Conservation (phyloP, 2,329 filamentous ascomycete genomes). For the Fusarium sp. region DNA sequence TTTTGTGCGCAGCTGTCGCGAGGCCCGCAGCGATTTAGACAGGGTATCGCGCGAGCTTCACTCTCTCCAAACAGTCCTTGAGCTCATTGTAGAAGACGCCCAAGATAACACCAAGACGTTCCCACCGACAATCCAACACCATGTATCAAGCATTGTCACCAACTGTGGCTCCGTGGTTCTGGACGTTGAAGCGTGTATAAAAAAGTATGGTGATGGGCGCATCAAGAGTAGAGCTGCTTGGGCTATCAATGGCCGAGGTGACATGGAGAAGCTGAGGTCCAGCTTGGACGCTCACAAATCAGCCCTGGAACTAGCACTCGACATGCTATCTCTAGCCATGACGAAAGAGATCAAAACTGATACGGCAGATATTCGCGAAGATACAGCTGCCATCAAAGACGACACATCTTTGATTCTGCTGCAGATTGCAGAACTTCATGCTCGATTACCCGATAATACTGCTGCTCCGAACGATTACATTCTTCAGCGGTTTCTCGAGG, state of each 20-base stretch:
- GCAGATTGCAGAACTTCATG: constrained; percentile 6
- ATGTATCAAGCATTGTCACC: background rate
- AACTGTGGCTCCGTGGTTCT: constrained; percentile 5
- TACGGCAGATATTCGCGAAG: background rate
- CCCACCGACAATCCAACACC: background rate
- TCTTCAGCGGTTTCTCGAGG: constrained; percentile 9
- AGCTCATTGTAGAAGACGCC: constrained; percentile 22
- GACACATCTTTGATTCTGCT: constrained; percentile 2
- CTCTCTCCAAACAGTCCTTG: constrained; percentile 15
- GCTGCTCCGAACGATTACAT: background rate
- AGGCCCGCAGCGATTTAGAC: constrained; percentile 21
- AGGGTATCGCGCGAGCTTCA: constrained; percentile 23
- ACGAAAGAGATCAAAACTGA: constrained; percentile 5
- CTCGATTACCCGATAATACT: background rate
- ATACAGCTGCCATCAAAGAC: constrained; percentile 15
- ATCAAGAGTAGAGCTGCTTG: background rate
- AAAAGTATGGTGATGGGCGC: background rate
- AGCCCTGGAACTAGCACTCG: constrained; percentile 4
- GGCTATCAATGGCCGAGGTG: constrained; percentile 2
- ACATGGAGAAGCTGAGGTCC: constrained; percentile 5
- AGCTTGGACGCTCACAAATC: constrained; percentile 22
- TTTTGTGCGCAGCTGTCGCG: constrained; percentile 21
- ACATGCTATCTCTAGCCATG: background rate
- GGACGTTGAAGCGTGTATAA: background rate
- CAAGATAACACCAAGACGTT: background rate